Percentiles rank a stretch among this genome's conserved stretches.
Conservation (phyloP, 441 rosid genomes). For the Pelargonium australe region DNA sequence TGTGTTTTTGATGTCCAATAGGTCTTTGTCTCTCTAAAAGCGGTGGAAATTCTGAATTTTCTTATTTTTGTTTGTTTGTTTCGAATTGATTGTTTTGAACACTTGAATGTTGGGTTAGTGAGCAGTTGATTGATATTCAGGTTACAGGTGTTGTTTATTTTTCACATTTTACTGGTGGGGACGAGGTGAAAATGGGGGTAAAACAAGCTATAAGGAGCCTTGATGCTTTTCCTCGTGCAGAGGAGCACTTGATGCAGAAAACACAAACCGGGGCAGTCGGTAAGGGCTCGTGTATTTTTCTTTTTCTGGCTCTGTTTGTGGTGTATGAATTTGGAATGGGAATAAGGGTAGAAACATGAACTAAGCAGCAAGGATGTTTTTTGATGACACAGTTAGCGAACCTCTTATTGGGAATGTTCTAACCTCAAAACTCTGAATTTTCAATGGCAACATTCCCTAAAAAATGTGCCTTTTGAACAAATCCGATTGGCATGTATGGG, state of each 20-base stretch:
- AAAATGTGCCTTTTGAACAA: background rate
- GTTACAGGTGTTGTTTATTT: background rate
- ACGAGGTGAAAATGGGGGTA: constrained; percentile 49
- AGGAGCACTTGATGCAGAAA: constrained; percentile 90
- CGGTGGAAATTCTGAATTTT: background rate
- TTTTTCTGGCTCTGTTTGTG: background rate
- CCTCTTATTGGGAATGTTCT: background rate
- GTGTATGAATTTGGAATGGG: background rate
- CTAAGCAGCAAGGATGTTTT: background rate
- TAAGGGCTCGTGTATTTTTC: constrained; percentile 15
- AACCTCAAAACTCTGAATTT: background rate
- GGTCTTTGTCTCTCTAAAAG: background rate
- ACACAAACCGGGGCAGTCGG: constrained; percentile 95
- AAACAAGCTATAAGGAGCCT: constrained; percentile 75
- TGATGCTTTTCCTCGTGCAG: constrained; percentile 95
- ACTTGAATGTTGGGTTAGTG: background rate
- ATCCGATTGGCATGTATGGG: background rate
- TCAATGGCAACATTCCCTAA: background rate
- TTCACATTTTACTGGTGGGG: constrained; percentile 4
- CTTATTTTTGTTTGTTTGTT: background rate
- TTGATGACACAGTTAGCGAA: background rate
- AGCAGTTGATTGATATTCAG: background rate
- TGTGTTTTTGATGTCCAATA: background rate
- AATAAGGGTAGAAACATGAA: background rate
- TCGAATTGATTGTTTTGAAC: background rate